These are phyloP conservation scores for Ceratobasidium sp. DNA, from an alignment of 1,284 basidiomycete species.

Conservation along the genomic window DNA sequence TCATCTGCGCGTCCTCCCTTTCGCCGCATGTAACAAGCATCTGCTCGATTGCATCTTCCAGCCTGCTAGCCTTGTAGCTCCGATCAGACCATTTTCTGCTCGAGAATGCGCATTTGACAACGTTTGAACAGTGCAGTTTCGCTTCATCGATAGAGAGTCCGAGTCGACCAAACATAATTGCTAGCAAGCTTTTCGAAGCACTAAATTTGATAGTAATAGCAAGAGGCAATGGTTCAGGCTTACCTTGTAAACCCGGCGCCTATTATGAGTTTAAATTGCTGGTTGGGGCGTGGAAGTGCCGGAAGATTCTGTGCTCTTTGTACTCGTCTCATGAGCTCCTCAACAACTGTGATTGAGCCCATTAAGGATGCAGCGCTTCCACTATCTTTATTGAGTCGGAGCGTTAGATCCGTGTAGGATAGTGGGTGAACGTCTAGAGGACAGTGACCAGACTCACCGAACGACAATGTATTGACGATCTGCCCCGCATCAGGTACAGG, in stretches of 20 bases:
- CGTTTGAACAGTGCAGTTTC: constrained; percentile 20
- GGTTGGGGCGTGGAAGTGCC: constrained; percentile 48
- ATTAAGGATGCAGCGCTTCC: constrained; percentile 39
- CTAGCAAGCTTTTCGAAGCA: constrained; percentile 55
- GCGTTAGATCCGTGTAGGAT: background rate
- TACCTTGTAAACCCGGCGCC: constrained; percentile 12
- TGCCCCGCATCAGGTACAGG: background rate
- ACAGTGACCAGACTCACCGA: background rate
- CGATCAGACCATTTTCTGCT: background rate
- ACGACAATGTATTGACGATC: background rate
- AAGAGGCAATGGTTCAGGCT: background rate
- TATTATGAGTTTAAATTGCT: constrained; percentile 17
- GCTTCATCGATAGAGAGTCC: constrained; percentile 53
- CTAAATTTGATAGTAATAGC: no score
- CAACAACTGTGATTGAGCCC: constrained; percentile 28
- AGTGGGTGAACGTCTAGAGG: background rate
- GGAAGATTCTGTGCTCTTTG: background rate
- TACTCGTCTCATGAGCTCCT: constrained; percentile 42
- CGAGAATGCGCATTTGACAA: constrained; percentile 31
- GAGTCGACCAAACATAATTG: constrained; percentile 57
- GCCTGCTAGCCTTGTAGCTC: background rate
- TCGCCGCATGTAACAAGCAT: background rate
- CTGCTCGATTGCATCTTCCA: constrained; percentile 9
- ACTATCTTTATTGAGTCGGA: background rate
- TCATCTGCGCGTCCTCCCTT: constrained; percentile 1